Conservation (phyloP, 2,329 filamentous ascomycete genomes). For the Didymosphaeria variabile region DNA sequence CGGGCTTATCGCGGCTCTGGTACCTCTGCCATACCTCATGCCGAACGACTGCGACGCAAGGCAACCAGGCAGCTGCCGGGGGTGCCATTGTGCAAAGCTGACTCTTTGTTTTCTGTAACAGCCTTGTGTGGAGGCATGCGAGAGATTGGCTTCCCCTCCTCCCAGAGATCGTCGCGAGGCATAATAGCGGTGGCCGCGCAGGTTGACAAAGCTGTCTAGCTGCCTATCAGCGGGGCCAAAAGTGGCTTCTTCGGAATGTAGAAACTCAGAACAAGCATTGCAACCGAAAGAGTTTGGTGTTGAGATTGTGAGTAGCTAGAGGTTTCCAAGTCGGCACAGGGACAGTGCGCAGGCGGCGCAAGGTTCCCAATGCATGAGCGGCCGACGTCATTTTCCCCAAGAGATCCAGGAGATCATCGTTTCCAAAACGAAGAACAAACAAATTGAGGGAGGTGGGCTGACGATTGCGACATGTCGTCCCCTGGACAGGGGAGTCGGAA, state of each 20-base stretch:
- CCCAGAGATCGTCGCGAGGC: constrained; percentile 29
- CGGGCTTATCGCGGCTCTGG: not conserved
- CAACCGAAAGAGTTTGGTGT: constrained; percentile 24
- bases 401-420: constrained; percentile 26
- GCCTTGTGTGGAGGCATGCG: not conserved
- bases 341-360: constrained; percentile 17
- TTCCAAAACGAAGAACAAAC: constrained; percentile 24
- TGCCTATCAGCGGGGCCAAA: constrained; percentile 16
- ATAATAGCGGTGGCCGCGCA: constrained; percentile 33
- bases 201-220: constrained; percentile 7
- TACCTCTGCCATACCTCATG: not conserved
- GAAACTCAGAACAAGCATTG: constrained; percentile 23
- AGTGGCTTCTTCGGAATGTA: constrained; percentile 11
- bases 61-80: not conserved
- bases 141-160: constrained; percentile 19
- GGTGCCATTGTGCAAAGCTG: not conserved
- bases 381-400: constrained; percentile 32
- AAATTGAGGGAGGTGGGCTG: constrained; percentile 23
- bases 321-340: constrained; percentile 19
- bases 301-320: constrained; percentile 22
- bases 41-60: not conserved
- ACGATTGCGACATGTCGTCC: constrained; percentile 31
- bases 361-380: constrained; percentile 15
- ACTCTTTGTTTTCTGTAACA: constrained; percentile 2
- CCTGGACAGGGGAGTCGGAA: constrained; percentile 22